These are phyloP conservation scores for Starmerella floricola DNA, from an alignment of 805 yeast species.

Conservation along the genomic window DNA sequence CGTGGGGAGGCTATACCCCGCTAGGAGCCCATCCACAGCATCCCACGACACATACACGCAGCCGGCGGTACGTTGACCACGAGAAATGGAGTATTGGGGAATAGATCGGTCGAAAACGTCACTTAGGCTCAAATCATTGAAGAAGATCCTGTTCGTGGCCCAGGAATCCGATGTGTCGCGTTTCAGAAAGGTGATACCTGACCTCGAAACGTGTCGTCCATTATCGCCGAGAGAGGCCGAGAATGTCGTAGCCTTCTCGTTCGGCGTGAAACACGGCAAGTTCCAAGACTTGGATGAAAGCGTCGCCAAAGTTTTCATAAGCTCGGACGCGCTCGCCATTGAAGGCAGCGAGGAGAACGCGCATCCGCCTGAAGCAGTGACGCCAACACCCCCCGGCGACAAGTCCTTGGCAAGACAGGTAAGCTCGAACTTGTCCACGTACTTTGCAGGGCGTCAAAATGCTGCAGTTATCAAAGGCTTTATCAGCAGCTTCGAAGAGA, in stretches of 20 bases:
- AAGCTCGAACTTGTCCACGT: conserved; percentile 4
- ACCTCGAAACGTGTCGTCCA: neutral
- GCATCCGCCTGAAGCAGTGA: too few species aligned
- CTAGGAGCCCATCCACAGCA: too few species aligned
- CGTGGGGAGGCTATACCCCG: too few species aligned
- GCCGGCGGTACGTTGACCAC: neutral
- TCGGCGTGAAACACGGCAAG: neutral
- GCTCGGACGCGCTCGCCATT: conserved; percentile 37
- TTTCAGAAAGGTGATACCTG: neutral
- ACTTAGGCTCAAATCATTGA: conserved; percentile 15
- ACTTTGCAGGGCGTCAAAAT: neutral
- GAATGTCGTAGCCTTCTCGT: neutral
- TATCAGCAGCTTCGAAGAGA: conserved; percentile 2
- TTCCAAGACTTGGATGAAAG: neutral
- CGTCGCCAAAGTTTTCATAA: conserved; percentile 26
- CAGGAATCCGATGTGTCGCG: neutral
- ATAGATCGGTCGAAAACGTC: conserved; percentile 10
- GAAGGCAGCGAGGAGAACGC: too few species aligned
- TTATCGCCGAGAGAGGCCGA: conserved; percentile 2
- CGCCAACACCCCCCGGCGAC: too few species aligned
- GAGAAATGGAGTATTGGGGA: conserved; percentile 18
- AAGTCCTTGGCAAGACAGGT: conserved; percentile 22
- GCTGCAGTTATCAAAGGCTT: neutral
- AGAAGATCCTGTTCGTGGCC: conserved; percentile 6
- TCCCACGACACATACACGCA: conserved; percentile 1